These are phyloP conservation scores for Grosmannia serpens DNA, from an alignment of 2,329 filamentous ascomycete genomes.

Conservation along the genomic window DNA sequence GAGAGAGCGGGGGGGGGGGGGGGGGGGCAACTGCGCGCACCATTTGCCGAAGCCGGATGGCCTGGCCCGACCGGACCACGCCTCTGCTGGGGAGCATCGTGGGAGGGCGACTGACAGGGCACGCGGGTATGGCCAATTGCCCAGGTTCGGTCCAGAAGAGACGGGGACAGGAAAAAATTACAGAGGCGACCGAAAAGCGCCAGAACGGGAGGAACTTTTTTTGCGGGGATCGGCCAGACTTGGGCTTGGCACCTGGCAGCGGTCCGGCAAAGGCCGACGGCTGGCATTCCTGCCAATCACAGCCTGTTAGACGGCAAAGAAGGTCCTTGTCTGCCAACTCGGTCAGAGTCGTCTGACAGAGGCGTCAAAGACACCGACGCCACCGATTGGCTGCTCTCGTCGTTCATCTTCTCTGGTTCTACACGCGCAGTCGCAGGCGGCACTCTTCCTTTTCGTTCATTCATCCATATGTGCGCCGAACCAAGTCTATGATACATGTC, in stretches of 20 bases:
- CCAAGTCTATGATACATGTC: slow-evolving; percentile 2
- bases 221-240: neutral
- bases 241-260: slow-evolving; percentile 2
- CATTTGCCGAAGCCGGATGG: slow-evolving; percentile 27
- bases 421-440: no score
- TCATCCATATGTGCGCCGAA: neutral
- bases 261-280: slow-evolving; percentile 2
- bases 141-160: neutral
- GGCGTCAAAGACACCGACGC: no score
- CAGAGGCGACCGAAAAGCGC: neutral
- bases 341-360: no score
- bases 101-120: neutral
- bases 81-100: slow-evolving; percentile 45
- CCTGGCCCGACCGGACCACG: slow-evolving; percentile 33
- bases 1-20: neutral
- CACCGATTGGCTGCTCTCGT: no score
- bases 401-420: neutral
- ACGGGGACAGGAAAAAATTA: neutral
- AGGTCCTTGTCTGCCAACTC: no score
- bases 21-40: slow-evolving; percentile 11
- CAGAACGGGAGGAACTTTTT: neutral
- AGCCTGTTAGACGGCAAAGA: neutral
- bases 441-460: neutral
- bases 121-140: slow-evolving; percentile 1
- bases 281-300: neutral